Base-by-base conservation (phyloP, 2,329 filamentous ascomycete genomes). In the Exophiala aquamarina region DNA sequence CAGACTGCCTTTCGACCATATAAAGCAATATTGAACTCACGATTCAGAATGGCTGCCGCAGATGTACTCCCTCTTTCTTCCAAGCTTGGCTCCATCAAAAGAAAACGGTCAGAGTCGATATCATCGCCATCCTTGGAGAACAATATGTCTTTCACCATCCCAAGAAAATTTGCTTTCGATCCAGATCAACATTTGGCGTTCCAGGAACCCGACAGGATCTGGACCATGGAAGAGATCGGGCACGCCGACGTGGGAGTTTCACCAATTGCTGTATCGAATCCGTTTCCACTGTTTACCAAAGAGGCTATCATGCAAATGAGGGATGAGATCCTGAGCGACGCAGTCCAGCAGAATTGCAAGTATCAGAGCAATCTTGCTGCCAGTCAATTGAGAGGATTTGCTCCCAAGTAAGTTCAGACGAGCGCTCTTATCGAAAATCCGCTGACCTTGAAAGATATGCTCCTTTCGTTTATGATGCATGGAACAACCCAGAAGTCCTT, bases 201-300 rank as follows among this genome's bases (percentile, higher is more conserved):
- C 61, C 62, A 75, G 43, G 60, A 71, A 2, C 72, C 75, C 3
- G 65, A 70, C 9, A 70, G 74, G 48, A 68, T 79, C 41, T 67
- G 77, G 55, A 78, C 70, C n/a, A 84, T 84, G 81, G 71, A 76
- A 57, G 81, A 84, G n/a, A 68, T 83, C 41, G 78, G 77, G 3
- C 73, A 75, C 29, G 61, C 71, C 2, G 71, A 73, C 39, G 70
- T 68, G 15, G 82, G 81, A 2, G 73, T 86, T 18, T 85, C 83
- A 1, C 74, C 74, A 1, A 69, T 78, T 38, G 83, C 81, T 2
- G 80, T 82, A 37, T 81, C 81, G 0, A 75, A 82, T 44, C 81
- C 82, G 0, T 86, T 86, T 62, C 70, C 70, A 1, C 72, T 86
- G 14, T 86, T 86, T 63, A 78, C 76, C 4, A 59, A 72, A 17